Percentiles rank a stretch among this genome's conserved stretches.
Conservation (phyloP, 805 yeast genomes). For the Spathaspora hagerdaliae region DNA sequence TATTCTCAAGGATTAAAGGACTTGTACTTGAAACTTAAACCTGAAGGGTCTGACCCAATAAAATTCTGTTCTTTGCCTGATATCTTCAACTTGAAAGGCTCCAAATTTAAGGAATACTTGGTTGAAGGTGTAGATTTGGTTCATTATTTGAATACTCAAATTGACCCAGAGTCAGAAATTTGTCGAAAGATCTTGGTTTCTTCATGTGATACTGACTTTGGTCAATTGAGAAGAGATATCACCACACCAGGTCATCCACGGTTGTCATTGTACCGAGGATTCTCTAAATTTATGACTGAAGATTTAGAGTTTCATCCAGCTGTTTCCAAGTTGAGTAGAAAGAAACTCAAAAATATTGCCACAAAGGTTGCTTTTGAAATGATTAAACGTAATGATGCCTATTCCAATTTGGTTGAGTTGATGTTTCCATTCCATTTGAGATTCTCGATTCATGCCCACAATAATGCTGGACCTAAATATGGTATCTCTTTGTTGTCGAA, state of each 20-base stretch:
- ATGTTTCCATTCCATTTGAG: conserved; percentile 58
- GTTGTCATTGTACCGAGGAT: conserved; percentile 51
- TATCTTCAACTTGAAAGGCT: conserved; percentile 22
- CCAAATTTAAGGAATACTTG: conserved; percentile 9
- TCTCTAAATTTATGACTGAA: conserved; percentile 56
- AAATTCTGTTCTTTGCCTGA: conserved; percentile 33
- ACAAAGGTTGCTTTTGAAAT: conserved; percentile 58
- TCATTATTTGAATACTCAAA: conserved; percentile 30
- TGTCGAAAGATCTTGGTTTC: conserved; percentile 33
- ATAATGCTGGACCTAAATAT: conserved; percentile 56
- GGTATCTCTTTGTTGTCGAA: conserved; percentile 48
- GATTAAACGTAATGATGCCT: conserved; percentile 63
- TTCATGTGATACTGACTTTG: conserved; percentile 37
- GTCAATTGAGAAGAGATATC: conserved; percentile 30
- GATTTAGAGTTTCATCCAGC: conserved; percentile 45
- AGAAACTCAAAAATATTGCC: conserved; percentile 46
- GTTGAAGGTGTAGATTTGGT: conserved; percentile 20
- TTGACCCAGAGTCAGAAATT: conserved; percentile 29
- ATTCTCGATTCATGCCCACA: conserved; percentile 60
- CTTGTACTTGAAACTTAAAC: conserved; percentile 36
- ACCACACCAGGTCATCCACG: conserved; percentile 45
- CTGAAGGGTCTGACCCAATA: conserved; percentile 22
- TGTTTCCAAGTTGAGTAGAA: conserved; percentile 38
- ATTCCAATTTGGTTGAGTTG: conserved; percentile 58
- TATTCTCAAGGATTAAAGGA: conserved; percentile 43